Conservation (phyloP, 148 eudicot genomes). For the Suaeda aralocaspica region DNA sequence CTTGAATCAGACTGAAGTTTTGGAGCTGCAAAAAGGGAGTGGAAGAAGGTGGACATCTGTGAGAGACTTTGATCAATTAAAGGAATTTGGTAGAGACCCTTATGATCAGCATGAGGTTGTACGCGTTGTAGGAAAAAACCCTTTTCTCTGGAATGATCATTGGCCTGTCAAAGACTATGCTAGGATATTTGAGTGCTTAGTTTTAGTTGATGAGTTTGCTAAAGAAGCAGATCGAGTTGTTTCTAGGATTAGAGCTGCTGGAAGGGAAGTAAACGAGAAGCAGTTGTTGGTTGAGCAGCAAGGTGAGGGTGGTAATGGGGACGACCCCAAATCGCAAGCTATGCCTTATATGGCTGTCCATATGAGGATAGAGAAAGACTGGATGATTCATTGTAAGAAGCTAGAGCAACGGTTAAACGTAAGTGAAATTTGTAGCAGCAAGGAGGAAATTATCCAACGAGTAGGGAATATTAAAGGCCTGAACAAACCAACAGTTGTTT, state of each 20-base stretch:
- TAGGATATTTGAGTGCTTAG: constrained; percentile 70
- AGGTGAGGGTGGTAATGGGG: constrained; percentile 10
- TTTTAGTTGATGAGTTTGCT: constrained; percentile 65
- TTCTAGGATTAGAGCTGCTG: constrained; percentile 55
- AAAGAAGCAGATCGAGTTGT: constrained; percentile 78
- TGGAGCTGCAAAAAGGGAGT: constrained; percentile 77
- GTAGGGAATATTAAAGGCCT: constrained; percentile 62
- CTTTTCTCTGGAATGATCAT: constrained; percentile 97
- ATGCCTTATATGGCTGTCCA: constrained; percentile 81
- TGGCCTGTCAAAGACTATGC: constrained; percentile 93
- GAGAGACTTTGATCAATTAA: constrained; percentile 79
- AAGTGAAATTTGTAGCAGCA: constrained; percentile 77
- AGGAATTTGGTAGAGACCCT: constrained; percentile 38
- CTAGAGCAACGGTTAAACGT: constrained; percentile 59
- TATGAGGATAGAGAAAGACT: constrained; percentile 93
- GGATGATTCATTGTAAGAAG: constrained; percentile 98
- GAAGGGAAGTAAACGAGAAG: constrained; percentile 27
- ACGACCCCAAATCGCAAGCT: constrained; percentile 8
- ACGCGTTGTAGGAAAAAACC: constrained; percentile 69
- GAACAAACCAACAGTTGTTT: constrained; percentile 51
- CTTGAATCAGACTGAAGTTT: constrained; percentile 36
- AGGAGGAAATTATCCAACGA: constrained; percentile 71
- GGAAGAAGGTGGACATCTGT: constrained; percentile 85
- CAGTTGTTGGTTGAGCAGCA: background rate
- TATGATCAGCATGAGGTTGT: constrained; percentile 55